Evolutionary conservation across 192 early-diverging fungal genomes (phyloP).

Genomic region (Dispira parvispora): DNA sequence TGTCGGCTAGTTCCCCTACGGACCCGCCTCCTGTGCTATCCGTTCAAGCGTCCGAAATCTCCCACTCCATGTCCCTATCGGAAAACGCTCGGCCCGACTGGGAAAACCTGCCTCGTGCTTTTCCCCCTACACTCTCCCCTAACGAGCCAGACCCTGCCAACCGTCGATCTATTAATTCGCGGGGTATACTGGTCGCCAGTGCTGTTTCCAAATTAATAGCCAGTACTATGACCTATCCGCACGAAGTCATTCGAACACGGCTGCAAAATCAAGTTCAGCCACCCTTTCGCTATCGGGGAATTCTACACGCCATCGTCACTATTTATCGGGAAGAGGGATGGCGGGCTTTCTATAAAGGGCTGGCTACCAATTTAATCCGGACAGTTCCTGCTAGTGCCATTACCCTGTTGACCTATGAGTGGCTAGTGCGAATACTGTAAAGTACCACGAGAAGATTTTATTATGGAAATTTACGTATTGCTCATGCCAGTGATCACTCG

Average conservation of each 20-base stretch:
- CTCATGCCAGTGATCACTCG: too few relatives aligned
- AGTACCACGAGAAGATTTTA: not conserved
- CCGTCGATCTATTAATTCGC: slow-evolving; percentile 17
- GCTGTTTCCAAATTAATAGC: slow-evolving; percentile 82
- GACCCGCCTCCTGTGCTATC: too few relatives aligned
- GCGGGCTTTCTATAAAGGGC: slow-evolving; percentile 72
- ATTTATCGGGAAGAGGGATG: slow-evolving; percentile 66
- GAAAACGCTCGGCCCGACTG: not conserved
- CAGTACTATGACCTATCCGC: slow-evolving; percentile 79
- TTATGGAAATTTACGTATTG: too few relatives aligned
- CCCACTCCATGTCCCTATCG: not conserved
- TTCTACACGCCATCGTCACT: slow-evolving; percentile 54
- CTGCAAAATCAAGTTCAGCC: slow-evolving; percentile 70
- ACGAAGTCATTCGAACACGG: slow-evolving; percentile 87
- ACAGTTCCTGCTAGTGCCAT: slow-evolving; percentile 79
- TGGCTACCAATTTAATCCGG: slow-evolving; percentile 69
- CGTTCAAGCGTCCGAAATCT: too few relatives aligned
- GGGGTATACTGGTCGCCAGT: slow-evolving; percentile 60
- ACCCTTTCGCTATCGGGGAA: slow-evolving; percentile 66
- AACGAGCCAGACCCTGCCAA: not conserved
- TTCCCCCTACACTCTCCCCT: not conserved
- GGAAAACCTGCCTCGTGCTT: too few relatives aligned
- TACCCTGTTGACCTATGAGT: slow-evolving; percentile 78
- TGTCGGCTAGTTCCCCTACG: too few relatives aligned
- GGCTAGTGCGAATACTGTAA: slow-evolving; percentile 45